These are phyloP conservation scores for Botrytis sinoallii DNA, from an alignment of 2,329 filamentous ascomycete genomes.

Conservation along the genomic window DNA sequence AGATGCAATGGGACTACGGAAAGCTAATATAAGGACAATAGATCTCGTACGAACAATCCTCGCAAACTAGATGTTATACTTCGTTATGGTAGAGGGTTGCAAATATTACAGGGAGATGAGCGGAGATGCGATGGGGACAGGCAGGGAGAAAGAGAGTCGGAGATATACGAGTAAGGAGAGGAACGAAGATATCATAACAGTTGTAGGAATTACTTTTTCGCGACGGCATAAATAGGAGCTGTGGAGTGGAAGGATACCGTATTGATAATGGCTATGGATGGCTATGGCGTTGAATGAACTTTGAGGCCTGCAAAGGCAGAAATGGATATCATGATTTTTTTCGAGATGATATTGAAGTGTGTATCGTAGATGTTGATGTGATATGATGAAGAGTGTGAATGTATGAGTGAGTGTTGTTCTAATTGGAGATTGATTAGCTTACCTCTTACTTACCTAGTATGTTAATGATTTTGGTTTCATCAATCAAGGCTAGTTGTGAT, in stretches of 20 bases:
- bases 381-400: not conserved
- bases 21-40: conserved; percentile 37
- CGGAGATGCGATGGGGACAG: not conserved
- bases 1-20: not conserved
- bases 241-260: conserved; percentile 17
- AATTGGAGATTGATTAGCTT: not conserved
- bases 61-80: conserved; percentile 61
- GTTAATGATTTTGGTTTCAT: not conserved
- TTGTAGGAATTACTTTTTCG: conserved; percentile 25
- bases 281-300: conserved; percentile 22
- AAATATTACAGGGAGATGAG: not conserved
- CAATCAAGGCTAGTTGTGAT: not conserved
- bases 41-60: conserved; percentile 85
- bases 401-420: not conserved
- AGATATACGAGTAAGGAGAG: conserved; percentile 14
- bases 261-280: conserved; percentile 20
- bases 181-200: conserved; percentile 21
- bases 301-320: conserved; percentile 18
- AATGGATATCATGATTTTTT: conserved; percentile 6
- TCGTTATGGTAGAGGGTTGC: not conserved
- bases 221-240: conserved; percentile 28
- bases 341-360: not conserved
- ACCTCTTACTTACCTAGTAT: too few species aligned
- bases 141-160: not conserved
- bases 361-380: not conserved